Evolutionary conservation across 257 asterid genomes (phyloP).

Genomic region (Haberlea rhodopensis): DNA sequence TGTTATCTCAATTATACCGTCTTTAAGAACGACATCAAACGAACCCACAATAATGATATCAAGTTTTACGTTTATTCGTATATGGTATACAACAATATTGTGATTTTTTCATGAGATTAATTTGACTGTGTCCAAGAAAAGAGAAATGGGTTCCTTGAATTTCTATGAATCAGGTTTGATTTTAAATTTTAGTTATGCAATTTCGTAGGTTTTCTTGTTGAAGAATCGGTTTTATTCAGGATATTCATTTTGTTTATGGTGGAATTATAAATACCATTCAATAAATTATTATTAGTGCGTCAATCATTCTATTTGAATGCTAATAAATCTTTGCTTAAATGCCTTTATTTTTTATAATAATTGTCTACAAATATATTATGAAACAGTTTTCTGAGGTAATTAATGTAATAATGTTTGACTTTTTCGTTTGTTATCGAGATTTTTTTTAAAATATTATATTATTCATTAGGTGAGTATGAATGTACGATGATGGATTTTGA

Average conservation of each 20-base stretch:
- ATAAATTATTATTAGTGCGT: constrained; percentile 17
- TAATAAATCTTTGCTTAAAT: constrained; percentile 17
- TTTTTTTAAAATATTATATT: background rate
- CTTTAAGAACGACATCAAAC: too few relatives aligned
- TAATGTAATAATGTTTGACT: background rate
- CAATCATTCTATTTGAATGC: constrained; percentile 21
- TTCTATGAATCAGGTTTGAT: constrained; percentile 21
- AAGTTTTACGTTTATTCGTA: too few relatives aligned
- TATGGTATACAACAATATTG: too few relatives aligned
- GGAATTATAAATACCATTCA: constrained; percentile 21
- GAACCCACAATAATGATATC: too few relatives aligned
- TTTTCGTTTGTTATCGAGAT: background rate
- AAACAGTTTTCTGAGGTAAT: background rate
- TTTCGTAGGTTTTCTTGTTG: constrained; percentile 21
- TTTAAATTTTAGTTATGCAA: constrained; percentile 28
- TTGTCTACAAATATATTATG: background rate
- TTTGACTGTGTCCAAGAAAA: constrained; percentile 24
- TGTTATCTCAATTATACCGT: too few relatives aligned
- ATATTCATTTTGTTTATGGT: constrained; percentile 5
- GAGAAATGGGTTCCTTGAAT: constrained; percentile 29
- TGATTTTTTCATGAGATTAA: background rate
- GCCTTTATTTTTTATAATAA: constrained; percentile 11
- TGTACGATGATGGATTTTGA: too few relatives aligned
- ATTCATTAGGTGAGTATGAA: background rate
- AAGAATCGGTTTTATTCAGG: constrained; percentile 14